Base-by-base conservation (phyloP, 2,329 filamentous ascomycete species). In the Cladosporium sp. region DNA sequence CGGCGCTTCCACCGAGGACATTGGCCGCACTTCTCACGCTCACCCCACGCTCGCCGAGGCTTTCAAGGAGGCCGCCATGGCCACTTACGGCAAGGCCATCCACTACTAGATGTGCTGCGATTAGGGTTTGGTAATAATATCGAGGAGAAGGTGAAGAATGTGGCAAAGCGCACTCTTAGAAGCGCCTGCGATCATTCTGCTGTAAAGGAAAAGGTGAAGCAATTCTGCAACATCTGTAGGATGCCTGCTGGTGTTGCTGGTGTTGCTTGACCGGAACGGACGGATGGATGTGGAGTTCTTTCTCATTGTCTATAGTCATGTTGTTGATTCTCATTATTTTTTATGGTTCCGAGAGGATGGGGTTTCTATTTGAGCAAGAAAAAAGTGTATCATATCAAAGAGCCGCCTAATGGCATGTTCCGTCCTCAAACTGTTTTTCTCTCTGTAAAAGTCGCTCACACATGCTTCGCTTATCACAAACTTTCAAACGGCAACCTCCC, bases 1-100 rank as follows among this genome's bases (percentile, higher is more conserved):
- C 67, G 93, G 93, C 58, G 93, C 93, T 24, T 93, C 88, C 58
- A 91, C 84, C 64, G 93, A 99, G 77, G 93, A 96, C 72, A 89
- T 96, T 68, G 90, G 86, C 55, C 83, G 93, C 67, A 97, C 93
- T 58, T 93, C 89, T 74, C 93, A 99, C 74, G 93, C 93, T 50
- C 93, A 99, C 76, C 93, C 93, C 51, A 96, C 91, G 45, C 80
- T 99, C 54, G 85, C 92, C 19, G 93, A 99, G 78, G 93, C 93
- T 39, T 97, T 99, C 82, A 99, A 99, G 81, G 93, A 99, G 82
- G 93, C 93, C 65, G 93, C 93, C 62, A 97, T 99, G 93, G 88
- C 89, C 56, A 96, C 92, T 44, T 90, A 95, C 77, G 83, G 85
- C 65, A 93, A 96, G 79, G 86, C 93, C 60, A 96, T 99, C 70